phyloP scores from a whole-genome alignment of 192 early-diverging fungal genomes.

The Backusella psychrophila region DNA sequence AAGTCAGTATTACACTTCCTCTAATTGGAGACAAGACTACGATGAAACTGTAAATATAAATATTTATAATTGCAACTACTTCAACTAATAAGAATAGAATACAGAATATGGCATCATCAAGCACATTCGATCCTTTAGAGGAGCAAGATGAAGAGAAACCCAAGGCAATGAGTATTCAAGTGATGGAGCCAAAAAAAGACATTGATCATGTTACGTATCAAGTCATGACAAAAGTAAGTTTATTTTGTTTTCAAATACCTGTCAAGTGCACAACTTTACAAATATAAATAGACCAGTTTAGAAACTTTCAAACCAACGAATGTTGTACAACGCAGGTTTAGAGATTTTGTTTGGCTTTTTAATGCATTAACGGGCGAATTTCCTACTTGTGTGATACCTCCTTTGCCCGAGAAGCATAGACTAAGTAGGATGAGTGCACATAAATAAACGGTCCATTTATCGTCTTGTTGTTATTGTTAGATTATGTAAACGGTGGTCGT shows the following conservation, averaged over 20 bases:
- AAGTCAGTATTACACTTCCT: too few relatives aligned
- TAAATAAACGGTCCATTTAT: background rate
- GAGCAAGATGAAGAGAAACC: background rate
- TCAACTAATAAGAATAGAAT: background rate
- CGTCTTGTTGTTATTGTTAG: constrained; percentile 30
- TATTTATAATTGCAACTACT: background rate
- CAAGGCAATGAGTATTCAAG: constrained; percentile 11
- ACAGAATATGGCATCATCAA: constrained; percentile 1
- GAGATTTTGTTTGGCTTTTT: constrained; percentile 92
- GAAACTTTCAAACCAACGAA: background rate
- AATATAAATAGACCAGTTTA: constrained; percentile 17
- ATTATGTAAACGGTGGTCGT: constrained; percentile 92
- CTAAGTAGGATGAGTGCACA: constrained; percentile 51
- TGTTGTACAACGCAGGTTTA: constrained; percentile 81
- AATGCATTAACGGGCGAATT: constrained; percentile 69
- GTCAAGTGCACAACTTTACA: background rate
- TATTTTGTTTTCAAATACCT: background rate
- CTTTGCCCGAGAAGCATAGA: constrained; percentile 89
- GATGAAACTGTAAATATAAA: too few relatives aligned
- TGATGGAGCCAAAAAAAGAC: constrained; percentile 14
- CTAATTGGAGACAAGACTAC: too few relatives aligned
- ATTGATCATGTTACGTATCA: constrained; percentile 10
- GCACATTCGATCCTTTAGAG: background rate
- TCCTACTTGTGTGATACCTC: constrained; percentile 81
- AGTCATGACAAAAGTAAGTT: constrained; percentile 8